Evolutionary conservation across 345 rosid species (phyloP).

Genomic region (Gossypium anomalum): DNA sequence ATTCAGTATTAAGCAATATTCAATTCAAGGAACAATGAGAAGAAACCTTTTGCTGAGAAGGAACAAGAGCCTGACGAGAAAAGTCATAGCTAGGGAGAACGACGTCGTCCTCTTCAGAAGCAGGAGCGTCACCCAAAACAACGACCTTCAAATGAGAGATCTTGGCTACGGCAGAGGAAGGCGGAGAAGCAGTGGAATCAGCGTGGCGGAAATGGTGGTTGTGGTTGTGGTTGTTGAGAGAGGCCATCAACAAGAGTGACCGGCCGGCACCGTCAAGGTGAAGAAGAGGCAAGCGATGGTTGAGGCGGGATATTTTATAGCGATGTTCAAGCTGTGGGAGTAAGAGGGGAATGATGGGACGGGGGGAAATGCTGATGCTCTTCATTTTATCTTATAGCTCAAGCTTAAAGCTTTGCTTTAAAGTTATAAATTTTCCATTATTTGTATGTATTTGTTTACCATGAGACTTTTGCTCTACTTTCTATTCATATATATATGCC

Average conservation of each 20-base stretch:
- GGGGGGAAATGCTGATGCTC: too few species aligned
- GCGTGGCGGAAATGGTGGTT: constrained; percentile 37
- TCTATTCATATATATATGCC: too few species aligned
- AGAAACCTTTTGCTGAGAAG: constrained; percentile 69
- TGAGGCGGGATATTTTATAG: background rate
- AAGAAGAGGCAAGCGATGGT: background rate
- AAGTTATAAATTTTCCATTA: too few species aligned
- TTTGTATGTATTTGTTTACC: too few species aligned
- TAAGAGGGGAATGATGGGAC: background rate
- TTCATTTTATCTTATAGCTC: background rate
- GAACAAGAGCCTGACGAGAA: constrained; percentile 60
- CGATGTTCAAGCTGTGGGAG: background rate
- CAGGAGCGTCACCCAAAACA: constrained; percentile 72
- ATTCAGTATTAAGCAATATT: too few species aligned
- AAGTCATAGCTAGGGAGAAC: constrained; percentile 65
- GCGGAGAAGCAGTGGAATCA: constrained; percentile 48
- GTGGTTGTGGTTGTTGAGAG: background rate
- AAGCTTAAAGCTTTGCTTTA: too few species aligned
- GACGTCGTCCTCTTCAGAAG: constrained; percentile 83
- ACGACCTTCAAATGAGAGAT: constrained; percentile 61
- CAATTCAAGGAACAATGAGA: background rate
- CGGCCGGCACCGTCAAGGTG: background rate
- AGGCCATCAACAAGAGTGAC: background rate
- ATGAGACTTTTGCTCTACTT: too few species aligned
- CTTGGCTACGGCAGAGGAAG: constrained; percentile 70